Base-by-base conservation (phyloP, 345 rosid genomes). In the Boechera divaricarpa region DNA sequence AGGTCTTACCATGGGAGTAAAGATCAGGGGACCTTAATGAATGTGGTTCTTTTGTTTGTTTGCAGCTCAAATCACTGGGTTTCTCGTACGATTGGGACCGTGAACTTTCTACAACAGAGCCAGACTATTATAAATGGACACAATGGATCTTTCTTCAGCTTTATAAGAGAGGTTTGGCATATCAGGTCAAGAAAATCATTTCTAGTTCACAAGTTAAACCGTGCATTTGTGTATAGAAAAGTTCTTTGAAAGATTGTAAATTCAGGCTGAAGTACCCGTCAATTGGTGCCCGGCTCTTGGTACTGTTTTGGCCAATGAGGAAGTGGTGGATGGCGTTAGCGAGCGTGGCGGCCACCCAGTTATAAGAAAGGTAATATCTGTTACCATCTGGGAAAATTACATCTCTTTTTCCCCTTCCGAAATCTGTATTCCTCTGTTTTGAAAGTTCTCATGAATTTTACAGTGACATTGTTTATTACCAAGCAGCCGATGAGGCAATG, bases 211-310 rank as follows among this genome's bases (percentile, higher is more conserved):
- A 59, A 45, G 41, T 60, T 39, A 10, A 65, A 24, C 36, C 48
- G 32, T 48, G 57, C 74, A 47, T 78, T 41, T 79, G 16, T 59
- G 31, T 56, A 55, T 45, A 52, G 64, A 70, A 82, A 13, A 56
- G 57, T 41, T 48, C 11, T 33, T 72, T 72, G 48, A 59, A 49
- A 77, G 63, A 74, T 66, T 79, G 32, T 68, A 16, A 29, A 52
- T 65, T 83, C 76, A 93, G 98, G 97, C 98, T 79, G 98, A 91
- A 85, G 98, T 91, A 63, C 97, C 97, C 1, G 97, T 94, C 66
- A 94, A 91, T 70, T 94, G 98, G 98, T 94, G 98, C 70, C 98
- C 98, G 56, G 98, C 95, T 72, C 98, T 94, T 82, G 97, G 98
- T 35, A 94, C 98, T 15, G 98, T 94, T 73, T 83, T 94, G 86